Conservation (phyloP, 1,139 yeast genomes). For the Candida buenavistaensis region DNA sequence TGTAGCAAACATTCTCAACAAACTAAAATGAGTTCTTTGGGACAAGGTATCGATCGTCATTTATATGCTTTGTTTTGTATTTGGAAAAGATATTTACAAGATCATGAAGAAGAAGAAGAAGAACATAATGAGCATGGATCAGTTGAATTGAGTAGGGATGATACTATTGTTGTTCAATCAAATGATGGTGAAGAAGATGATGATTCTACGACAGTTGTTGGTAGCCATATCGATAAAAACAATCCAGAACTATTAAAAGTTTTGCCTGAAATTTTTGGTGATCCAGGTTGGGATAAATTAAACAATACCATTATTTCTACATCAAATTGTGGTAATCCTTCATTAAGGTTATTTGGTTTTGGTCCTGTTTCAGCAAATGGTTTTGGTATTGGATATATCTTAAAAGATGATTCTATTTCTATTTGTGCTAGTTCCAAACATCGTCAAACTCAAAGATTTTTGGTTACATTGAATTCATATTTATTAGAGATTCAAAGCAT, state of each 20-base stretch:
- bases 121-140: constrained; percentile 1
- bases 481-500: constrained; percentile 59
- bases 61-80: constrained; percentile 83
- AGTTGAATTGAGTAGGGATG: constrained; percentile 7
- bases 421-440: constrained; percentile 89
- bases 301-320: constrained; percentile 54
- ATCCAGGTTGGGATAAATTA: constrained; percentile 62
- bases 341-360: constrained; percentile 83
- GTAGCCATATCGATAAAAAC: constrained; percentile 1
- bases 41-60: constrained; percentile 89
- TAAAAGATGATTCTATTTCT: constrained; percentile 80
- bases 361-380: constrained; percentile 93
- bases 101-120: constrained; percentile 16
- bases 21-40: constrained; percentile 69
- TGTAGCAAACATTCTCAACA: constrained; percentile 68
- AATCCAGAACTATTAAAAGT: constrained; percentile 20
- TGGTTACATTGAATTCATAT: constrained; percentile 71
- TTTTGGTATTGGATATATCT: constrained; percentile 88
- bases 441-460: constrained; percentile 81
- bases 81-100: constrained; percentile 74
- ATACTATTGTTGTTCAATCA: constrained; percentile 7
- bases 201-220: constrained; percentile 22
- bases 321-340: constrained; percentile 72
- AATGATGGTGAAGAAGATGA: constrained; percentile 18
- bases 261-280: constrained; percentile 61